A percentile compares a stretch with the other conserved stretches of the same genome.
Conservation (phyloP, 306 rosid genomes). For the Luffa acutangula region DNA sequence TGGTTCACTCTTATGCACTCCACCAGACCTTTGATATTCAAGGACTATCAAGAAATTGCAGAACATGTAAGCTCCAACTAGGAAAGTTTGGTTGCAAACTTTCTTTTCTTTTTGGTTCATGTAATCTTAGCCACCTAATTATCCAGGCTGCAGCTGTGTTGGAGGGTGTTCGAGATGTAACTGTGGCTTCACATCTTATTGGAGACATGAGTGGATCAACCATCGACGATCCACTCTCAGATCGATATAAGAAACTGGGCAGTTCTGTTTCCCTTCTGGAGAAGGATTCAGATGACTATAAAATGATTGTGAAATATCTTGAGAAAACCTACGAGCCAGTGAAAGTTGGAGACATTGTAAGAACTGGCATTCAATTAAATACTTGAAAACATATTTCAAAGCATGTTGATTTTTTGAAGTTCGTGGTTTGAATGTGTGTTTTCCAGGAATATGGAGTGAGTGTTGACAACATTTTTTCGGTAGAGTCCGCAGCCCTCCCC, state of each 20-base stretch:
- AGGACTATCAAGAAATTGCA: conserved; percentile 64
- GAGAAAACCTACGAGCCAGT: conserved; percentile 66
- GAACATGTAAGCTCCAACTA: conserved; percentile 47
- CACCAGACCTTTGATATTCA: conserved; percentile 65
- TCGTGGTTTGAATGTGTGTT: background rate
- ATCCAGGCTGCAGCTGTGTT: conserved; percentile 60
- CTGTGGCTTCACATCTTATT: conserved; percentile 56
- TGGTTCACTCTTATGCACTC: conserved; percentile 87
- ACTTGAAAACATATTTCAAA: background rate
- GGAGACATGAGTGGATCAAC: conserved; percentile 73
- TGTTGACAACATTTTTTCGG: conserved; percentile 48
- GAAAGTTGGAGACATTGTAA: conserved; percentile 63
- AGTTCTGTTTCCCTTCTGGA: conserved; percentile 51
- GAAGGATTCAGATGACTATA: conserved; percentile 46
- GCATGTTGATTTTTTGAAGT: background rate
- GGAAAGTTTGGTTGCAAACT: background rate
- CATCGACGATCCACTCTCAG: conserved; percentile 66
- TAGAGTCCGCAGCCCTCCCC: conserved; percentile 41
- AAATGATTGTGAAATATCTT: conserved; percentile 67
- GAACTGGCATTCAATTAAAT: background rate
- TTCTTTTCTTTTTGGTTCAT: background rate
- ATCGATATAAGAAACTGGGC: conserved; percentile 45
- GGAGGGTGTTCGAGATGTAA: conserved; percentile 66
- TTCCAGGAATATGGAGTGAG: conserved; percentile 59
- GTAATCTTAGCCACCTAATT: background rate